Evolutionary conservation across 768 basidiomycete genomes (phyloP), one percentile per base, ranked within the genome.

Genomic region (Lactifluus pinguis): DNA sequence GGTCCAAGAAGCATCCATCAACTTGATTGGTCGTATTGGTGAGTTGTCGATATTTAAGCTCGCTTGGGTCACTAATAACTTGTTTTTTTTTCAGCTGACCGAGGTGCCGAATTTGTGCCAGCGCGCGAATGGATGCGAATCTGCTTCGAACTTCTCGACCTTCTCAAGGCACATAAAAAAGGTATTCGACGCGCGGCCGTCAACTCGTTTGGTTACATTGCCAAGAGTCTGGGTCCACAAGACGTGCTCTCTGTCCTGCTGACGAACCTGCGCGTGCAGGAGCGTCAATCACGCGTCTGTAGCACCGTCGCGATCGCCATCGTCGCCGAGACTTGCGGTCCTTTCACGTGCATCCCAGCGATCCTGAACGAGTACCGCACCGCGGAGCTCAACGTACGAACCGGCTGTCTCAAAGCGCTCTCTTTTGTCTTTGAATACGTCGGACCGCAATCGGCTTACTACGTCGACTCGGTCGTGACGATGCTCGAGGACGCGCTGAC

Each of bases 91-190:
- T 21, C 56, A 80, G 95, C 97, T 59, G 97, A 99, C 84, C 93
- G 97, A 74, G 97, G 97, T 57, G 95, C 97, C 21, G 97, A 98
- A 74, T 98, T 92, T 63, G 95, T 99, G 0, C 95, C 97, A 15
- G 95, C 97, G 10, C 85, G 97, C 69, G 97, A 99, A 75, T 98
- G 95, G 97, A 99, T 99, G 97, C 88, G 97, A 70, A 98, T 99
- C 70, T 98, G 97, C 72, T 98, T 99, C 74, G 97, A 99, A 71
- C 76, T 99, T 38, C 82, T 99, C 53, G 97, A 98, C 70, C 80
- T 99, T 29, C 81, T 98, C 68, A 98, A 98, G 72, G 97, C 97
- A 9, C 97, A 99, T 78, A 99, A 99, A 78, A 98, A 98, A 75
- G 95, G 90, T 47, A 99, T 98, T 70, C 89, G 97, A 56, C 92